Conservation (phyloP, 768 basidiomycete species). For the Amanita rimosa region DNA sequence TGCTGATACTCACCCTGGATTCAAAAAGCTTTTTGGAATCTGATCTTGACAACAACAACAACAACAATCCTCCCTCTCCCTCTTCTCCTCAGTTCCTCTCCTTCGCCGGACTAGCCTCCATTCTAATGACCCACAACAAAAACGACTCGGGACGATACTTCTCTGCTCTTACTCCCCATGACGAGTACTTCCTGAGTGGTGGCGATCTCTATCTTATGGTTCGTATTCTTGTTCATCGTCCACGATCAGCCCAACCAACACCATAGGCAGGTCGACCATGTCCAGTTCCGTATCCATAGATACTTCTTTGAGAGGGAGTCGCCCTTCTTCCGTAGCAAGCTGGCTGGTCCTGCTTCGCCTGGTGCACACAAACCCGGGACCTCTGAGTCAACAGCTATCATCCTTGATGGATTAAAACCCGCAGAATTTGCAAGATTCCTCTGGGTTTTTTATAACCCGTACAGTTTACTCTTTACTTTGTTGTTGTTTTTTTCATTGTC, state of each 20-base stretch:
- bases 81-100: constrained; percentile 18
- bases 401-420: constrained; percentile 23
- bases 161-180: constrained; percentile 17
- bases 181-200: constrained; percentile 35
- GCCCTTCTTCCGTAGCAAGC: constrained; percentile 26
- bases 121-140: constrained; percentile 11
- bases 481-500: too few species aligned
- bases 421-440: constrained; percentile 35
- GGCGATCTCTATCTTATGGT: constrained; percentile 43
- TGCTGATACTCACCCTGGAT: constrained; percentile 19
- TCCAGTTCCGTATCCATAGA: constrained; percentile 40
- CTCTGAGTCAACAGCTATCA: constrained; percentile 28
- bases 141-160: constrained; percentile 11
- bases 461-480: not conserved
- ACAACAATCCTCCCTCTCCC: constrained; percentile 22
- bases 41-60: constrained; percentile 21
- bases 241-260: too few species aligned
- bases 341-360: constrained; percentile 20
- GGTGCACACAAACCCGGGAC: constrained; percentile 23
- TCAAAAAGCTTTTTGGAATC: constrained; percentile 17
- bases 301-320: constrained; percentile 47
- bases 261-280: constrained; percentile 33
- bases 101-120: constrained; percentile 12
- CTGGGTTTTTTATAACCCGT: constrained; percentile 52
- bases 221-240: too few species aligned